These are phyloP conservation scores for Gracilaria vermiculophylla DNA, from an alignment of 23 red algal genomes.

Conservation along the genomic window DNA sequence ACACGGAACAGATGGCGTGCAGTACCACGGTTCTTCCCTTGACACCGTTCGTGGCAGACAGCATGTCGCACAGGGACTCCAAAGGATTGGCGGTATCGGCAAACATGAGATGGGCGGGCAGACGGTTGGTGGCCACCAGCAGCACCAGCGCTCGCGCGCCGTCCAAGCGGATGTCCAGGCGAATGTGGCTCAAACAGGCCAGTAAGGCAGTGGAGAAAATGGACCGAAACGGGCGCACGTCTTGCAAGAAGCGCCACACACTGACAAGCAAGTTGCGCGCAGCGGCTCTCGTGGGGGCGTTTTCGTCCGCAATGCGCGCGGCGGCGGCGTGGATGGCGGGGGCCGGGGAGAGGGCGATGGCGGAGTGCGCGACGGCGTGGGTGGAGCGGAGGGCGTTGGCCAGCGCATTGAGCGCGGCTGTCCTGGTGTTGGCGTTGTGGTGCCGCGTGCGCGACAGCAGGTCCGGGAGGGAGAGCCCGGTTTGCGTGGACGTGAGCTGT, in stretches of 20 bases:
- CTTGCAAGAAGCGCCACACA: background rate
- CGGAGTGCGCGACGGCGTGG: background rate
- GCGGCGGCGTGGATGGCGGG: constrained; percentile 1
- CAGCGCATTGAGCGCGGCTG: constrained; percentile 10
- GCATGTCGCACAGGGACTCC: background rate
- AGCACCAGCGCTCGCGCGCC: background rate
- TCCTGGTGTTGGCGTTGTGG: constrained; percentile 19
- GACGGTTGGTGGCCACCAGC: background rate
- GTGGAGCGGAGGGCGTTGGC: background rate
- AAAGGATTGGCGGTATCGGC: constrained; percentile 13
- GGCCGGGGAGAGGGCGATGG: background rate
- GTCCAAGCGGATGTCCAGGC: constrained; percentile 15
- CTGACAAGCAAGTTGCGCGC: background rate
- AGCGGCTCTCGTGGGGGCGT: background rate
- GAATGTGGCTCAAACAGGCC: constrained; percentile 17
- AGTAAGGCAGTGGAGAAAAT: background rate
- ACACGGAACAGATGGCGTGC: background rate
- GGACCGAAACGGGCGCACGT: constrained; percentile 10
- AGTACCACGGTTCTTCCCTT: constrained; percentile 5
- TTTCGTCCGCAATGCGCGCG: background rate
- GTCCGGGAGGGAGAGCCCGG: constrained; percentile 7
- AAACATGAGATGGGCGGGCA: background rate
- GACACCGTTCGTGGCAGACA: background rate
- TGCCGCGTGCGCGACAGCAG: constrained; percentile 8
- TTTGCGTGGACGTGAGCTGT: background rate